Percentiles rank a stretch among this genome's conserved stretches.
phyloP scores from a whole-genome alignment of 73 alveolate genomes.

The Paramecium tetraurelia region DNA sequence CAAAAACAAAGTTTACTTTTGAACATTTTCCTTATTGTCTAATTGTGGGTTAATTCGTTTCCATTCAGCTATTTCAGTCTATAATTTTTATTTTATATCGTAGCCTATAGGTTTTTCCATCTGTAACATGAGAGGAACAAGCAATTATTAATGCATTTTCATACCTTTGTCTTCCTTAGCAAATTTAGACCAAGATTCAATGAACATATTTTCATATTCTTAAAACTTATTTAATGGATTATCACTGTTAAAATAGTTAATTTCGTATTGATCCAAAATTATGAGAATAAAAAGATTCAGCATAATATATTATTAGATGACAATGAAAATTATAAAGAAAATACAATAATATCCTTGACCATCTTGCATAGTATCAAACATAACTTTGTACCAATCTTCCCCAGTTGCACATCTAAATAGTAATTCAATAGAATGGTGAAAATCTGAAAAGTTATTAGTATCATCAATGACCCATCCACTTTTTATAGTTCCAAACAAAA shows the following conservation, averaged over 20 bases:
- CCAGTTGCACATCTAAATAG: slow-evolving; percentile 94
- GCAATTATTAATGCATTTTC: slow-evolving; percentile 66
- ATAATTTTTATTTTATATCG: background rate
- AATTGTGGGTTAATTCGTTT: background rate
- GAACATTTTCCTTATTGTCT: background rate
- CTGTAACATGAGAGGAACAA: slow-evolving; percentile 59
- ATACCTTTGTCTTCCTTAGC: slow-evolving; percentile 67
- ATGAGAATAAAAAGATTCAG: slow-evolving; percentile 85
- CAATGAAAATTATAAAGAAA: slow-evolving; percentile 22
- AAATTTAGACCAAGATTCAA: slow-evolving; percentile 83
- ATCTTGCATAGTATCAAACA: slow-evolving; percentile 68
- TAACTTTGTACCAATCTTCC: slow-evolving; percentile 89
- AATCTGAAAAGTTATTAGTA: slow-evolving; percentile 79
- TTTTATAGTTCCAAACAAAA: slow-evolving; percentile 70
- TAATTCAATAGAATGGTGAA: slow-evolving; percentile 79
- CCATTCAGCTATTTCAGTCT: background rate
- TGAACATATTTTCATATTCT: slow-evolving; percentile 75
- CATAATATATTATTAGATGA: slow-evolving; percentile 32
- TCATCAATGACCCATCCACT: slow-evolving; percentile 64
- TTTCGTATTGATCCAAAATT: slow-evolving; percentile 93
- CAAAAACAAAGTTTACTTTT: background rate
- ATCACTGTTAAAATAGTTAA: slow-evolving; percentile 85
- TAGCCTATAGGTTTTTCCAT: slow-evolving; percentile 75
- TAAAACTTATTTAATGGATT: slow-evolving; percentile 88
- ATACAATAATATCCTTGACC: slow-evolving; percentile 33